A percentile compares a stretch with the other conserved stretches of the same genome.
phyloP scores from a whole-genome alignment of 2,329 filamentous ascomycete species.

The Colletotrichum chlorophyti region DNA sequence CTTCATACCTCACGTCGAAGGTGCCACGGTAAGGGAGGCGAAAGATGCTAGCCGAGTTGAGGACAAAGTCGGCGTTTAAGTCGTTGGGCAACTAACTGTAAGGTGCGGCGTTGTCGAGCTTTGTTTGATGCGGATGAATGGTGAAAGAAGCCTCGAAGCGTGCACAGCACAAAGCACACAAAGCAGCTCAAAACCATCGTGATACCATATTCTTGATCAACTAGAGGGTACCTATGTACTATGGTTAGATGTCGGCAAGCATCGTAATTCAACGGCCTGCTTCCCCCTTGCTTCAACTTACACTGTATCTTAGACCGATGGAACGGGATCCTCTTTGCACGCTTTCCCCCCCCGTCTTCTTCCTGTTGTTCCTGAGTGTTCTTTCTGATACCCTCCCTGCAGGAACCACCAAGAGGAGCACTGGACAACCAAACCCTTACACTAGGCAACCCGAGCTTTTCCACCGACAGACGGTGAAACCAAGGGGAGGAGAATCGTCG shows the following conservation, averaged over 20 bases:
- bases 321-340: constrained; percentile 3
- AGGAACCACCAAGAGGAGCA: constrained; percentile 7
- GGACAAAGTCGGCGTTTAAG: background rate
- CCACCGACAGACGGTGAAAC: constrained; percentile 12
- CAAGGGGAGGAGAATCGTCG: constrained; percentile 10
- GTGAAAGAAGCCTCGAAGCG: too few species aligned
- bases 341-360: background rate
- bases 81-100: background rate
- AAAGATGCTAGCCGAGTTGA: too few species aligned
- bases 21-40: too few species aligned
- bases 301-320: too few species aligned
- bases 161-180: constrained; percentile 3
- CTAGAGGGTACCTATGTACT: too few species aligned
- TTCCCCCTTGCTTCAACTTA: too few species aligned
- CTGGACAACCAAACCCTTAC: constrained; percentile 22
- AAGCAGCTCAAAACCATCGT: background rate
- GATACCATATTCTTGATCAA: too few species aligned
- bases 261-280: too few species aligned
- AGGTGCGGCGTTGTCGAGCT: background rate
- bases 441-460: constrained; percentile 25
- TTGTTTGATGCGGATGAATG: background rate
- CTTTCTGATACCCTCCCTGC: constrained; percentile 10
- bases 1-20: too few species aligned
- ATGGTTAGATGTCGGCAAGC: too few species aligned
- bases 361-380: background rate